Evolutionary conservation across 768 basidiomycete genomes (phyloP), one percentile per base, ranked within the genome.

Genomic region (Gloeophyllum trabeum): DNA sequence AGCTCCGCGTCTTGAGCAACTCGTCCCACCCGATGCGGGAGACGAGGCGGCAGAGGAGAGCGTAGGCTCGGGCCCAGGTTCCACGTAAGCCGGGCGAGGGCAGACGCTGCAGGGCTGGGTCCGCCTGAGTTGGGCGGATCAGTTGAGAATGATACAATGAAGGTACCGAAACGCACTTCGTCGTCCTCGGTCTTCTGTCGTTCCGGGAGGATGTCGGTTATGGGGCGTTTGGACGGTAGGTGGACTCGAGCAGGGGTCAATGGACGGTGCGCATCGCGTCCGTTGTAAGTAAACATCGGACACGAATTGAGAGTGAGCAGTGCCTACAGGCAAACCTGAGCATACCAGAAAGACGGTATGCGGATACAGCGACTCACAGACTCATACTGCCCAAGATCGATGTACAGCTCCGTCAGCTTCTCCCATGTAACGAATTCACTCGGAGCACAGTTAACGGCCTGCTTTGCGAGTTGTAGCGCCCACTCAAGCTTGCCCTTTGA

Each of bases 381-480:
- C 54, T 96, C 89, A 56, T 73, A 97, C 56, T 90, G 79, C 21
- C 80, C 79, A 35, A 86, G 64, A 46, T 97, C 93, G 37, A 97
- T 92, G 56, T 94, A 96, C 41, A 94, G 64, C 49, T 98, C 89
- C 0, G 94, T 93, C 51, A 98, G 65, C 63, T 96, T 98, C 55
- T 97, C 92, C 93, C 96, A 99, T 0, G 94, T 98, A 16, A 96
- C 87, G 49, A 99, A 98, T 59, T 99, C 96, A 65, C 88, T 92
- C 4, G 96, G 96, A 0, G 96, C 96, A 50, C 92, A 94, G 51
- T 97, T 97, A 56, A 98, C 96, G 1, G 96, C 96, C 54, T 97
- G 89, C 47, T 77, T 76, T 0, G 94, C 94, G 26, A 99, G 66
- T 55, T 89, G 84, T 44, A 93, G 70, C 0, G 93, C 93, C 89